Conservation (phyloP, 176 grass and related monocot genomes). For the Avena sativa region DNA sequence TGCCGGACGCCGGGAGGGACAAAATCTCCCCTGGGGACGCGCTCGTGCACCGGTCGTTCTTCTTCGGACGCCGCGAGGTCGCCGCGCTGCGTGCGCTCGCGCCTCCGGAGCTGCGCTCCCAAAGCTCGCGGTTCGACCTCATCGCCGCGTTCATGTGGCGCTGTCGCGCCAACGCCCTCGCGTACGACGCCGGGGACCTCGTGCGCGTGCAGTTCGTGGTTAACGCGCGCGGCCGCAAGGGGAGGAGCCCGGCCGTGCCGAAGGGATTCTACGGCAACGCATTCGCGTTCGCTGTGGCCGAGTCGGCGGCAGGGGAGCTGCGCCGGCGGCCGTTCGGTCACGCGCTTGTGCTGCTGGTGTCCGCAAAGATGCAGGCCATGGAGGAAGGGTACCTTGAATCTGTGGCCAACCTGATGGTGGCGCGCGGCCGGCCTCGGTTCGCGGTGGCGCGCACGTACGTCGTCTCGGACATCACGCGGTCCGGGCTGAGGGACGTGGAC, state of each 20-base stretch:
- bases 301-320: not conserved
- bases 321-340: not conserved
- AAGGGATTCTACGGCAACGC: slow-evolving; percentile 47
- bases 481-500: slow-evolving; percentile 42
- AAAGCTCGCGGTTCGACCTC: no score
- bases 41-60: no score
- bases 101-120: no score
- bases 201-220: no score
- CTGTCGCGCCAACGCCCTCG: no score
- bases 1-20: no score
- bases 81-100: no score
- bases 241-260: slow-evolving; percentile 22
- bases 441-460: slow-evolving; percentile 35
- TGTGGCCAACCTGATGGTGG: slow-evolving; percentile 39
- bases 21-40: no score
- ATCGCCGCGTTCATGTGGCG: no score
- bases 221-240: slow-evolving; percentile 25
- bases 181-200: no score
- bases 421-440: slow-evolving; percentile 36
- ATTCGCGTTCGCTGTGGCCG: not conserved
- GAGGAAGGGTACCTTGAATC: slow-evolving; percentile 41
- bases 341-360: not conserved
- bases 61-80: no score
- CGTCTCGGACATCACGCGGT: slow-evolving; percentile 44
- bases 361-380: not conserved